Conservation (phyloP, 306 rosid species). For the Coriaria nepalensis region DNA sequence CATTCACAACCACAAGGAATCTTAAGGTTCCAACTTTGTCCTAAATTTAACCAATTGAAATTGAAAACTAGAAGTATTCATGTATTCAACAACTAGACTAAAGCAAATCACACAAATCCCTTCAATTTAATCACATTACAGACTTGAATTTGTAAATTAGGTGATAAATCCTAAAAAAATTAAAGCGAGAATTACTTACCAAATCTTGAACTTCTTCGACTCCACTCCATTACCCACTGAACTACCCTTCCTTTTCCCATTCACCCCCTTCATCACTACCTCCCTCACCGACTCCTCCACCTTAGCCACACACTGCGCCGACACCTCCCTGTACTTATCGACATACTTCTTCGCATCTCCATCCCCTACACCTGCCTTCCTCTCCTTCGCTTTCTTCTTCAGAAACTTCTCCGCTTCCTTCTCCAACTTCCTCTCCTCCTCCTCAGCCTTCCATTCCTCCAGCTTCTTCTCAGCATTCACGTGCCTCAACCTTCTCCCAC, state of each 20-base stretch:
- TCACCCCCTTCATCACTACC: constrained; percentile 23
- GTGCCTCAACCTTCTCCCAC: constrained; percentile 87
- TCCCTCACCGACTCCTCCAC: constrained; percentile 66
- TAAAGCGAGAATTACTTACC: constrained; percentile 28
- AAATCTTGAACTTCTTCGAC: constrained; percentile 56
- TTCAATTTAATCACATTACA: too few relatives aligned
- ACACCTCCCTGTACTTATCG: constrained; percentile 58
- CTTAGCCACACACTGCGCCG: constrained; percentile 61
- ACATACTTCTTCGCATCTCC: constrained; percentile 70
- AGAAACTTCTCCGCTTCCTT: constrained; percentile 68
- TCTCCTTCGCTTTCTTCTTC: constrained; percentile 65
- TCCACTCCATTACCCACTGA: constrained; percentile 5
- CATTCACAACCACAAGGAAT: too few relatives aligned
- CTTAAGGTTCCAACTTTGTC: too few relatives aligned
- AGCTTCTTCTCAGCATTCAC: constrained; percentile 90
- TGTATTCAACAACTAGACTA: too few relatives aligned
- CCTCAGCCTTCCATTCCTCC: constrained; percentile 82
- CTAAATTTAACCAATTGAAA: too few relatives aligned
- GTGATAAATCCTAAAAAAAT: neutral
- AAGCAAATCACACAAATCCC: too few relatives aligned
- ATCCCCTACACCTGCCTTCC: constrained; percentile 66
- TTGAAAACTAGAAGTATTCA: too few relatives aligned
- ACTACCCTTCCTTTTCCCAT: constrained; percentile 44
- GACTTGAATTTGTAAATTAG: too few relatives aligned
- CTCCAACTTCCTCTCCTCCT: constrained; percentile 63